phyloP scores from a whole-genome alignment of 345 rosid genomes.

The Mangifera indica region DNA sequence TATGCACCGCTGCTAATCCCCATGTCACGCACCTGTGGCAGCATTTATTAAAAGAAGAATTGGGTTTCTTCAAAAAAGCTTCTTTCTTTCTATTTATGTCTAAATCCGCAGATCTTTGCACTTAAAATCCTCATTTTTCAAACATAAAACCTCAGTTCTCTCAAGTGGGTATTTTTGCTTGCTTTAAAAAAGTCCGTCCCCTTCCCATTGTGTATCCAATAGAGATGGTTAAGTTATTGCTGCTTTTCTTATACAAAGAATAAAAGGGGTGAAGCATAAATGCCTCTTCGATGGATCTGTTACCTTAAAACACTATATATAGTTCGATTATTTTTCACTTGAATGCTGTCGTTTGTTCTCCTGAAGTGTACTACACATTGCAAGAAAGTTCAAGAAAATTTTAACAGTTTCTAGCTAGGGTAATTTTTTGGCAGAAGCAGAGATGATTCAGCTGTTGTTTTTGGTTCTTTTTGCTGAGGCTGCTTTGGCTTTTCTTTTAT shows the following conservation, averaged over 20 bases:
- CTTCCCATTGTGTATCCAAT: background rate
- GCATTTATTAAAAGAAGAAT: background rate
- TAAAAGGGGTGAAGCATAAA: background rate
- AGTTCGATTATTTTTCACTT: background rate
- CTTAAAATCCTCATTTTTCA: conserved; percentile 13
- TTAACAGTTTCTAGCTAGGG: conserved; percentile 10
- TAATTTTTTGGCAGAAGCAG: conserved; percentile 17
- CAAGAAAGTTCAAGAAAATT: conserved; percentile 12
- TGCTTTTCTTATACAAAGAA: background rate
- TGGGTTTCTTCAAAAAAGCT: conserved; percentile 18
- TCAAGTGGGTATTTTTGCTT: too few species aligned
- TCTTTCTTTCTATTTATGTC: conserved; percentile 20
- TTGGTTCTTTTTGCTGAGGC: conserved; percentile 80
- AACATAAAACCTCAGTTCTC: conserved; percentile 4
- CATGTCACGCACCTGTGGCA: background rate
- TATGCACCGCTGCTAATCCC: conserved; percentile 13
- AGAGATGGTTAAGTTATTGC: background rate
- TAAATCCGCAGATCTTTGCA: conserved; percentile 27
- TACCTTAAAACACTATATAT: background rate
- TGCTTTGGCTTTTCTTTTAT: conserved; percentile 57
- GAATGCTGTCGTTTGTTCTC: conserved; percentile 1
- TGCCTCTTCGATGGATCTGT: conserved; percentile 12
- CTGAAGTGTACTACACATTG: conserved; percentile 13
- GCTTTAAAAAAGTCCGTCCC: too few species aligned
- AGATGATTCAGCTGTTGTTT: conserved; percentile 85